phyloP scores from a whole-genome alignment of 257 asterid genomes.

The Solanum raphanifolium region DNA sequence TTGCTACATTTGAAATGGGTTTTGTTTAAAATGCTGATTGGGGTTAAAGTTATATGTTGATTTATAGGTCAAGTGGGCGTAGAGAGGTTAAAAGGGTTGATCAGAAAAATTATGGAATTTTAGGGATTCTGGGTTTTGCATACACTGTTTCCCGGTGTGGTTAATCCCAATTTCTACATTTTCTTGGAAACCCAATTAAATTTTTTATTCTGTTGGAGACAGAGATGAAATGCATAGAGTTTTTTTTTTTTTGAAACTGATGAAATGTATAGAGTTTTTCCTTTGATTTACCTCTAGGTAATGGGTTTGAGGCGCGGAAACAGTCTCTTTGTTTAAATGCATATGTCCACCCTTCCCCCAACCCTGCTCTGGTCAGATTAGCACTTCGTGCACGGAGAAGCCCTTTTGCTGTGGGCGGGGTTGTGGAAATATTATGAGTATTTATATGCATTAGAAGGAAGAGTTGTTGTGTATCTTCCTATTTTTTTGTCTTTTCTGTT shows the following conservation, averaged over 20 bases:
- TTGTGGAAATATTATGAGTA: not conserved
- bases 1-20: not conserved
- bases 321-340: not conserved
- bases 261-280: not conserved
- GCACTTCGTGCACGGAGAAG: not conserved
- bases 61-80: not conserved
- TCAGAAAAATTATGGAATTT: not conserved
- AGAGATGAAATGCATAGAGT: not conserved
- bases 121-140: not conserved
- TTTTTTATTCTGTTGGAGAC: not conserved
- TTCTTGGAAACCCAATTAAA: not conserved
- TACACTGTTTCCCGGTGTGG: not conserved
- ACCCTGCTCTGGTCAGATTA: not conserved
- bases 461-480: not conserved
- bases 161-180: not conserved
- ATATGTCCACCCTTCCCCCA: not conserved
- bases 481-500: not conserved
- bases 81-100: not conserved
- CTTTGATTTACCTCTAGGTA: not conserved
- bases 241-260: not conserved
- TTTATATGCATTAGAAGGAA: not conserved
- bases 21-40: not conserved
- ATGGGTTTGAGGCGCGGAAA: not conserved
- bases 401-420: not conserved
- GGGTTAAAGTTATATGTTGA: not conserved